These are phyloP conservation scores for Musa itinerans DNA, from an alignment of 176 grass and related monocot genomes.

Conservation along the genomic window DNA sequence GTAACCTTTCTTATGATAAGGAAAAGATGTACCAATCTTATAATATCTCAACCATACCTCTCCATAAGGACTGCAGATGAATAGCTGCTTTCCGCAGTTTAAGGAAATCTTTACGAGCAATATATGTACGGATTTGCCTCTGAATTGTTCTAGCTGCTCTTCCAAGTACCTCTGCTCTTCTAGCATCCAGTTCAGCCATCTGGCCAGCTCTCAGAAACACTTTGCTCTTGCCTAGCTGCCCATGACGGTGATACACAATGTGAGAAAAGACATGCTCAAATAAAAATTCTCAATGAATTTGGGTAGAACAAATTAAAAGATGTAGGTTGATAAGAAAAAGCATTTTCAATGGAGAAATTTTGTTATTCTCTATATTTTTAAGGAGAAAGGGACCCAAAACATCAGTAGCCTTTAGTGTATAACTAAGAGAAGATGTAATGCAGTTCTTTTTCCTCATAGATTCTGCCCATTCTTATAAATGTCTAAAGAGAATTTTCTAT, in stretches of 20 bases:
- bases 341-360: background rate
- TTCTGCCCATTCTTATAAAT: background rate
- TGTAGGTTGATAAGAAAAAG: background rate
- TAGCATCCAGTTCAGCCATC: conserved; percentile 97
- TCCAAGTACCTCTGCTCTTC: conserved; percentile 81
- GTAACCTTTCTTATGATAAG: background rate
- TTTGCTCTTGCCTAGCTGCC: conserved; percentile 86
- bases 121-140: conserved; percentile 70
- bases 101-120: conserved; percentile 67
- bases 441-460: background rate
- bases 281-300: background rate
- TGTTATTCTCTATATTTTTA: conserved; percentile 4
- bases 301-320: background rate
- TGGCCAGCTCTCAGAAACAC: conserved; percentile 97
- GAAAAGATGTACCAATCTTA: background rate
- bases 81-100: conserved; percentile 40
- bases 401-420: background rate
- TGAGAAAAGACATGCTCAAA: background rate
- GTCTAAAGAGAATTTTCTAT: background rate
- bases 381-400: background rate
- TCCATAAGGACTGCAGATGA: conserved; percentile 55
- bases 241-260: background rate
- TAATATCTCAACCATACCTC: conserved; percentile 45
- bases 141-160: conserved; percentile 69
- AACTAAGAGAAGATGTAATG: background rate